Base-by-base conservation (phyloP, 768 basidiomycete genomes). In the Tricholoma hemisulphureum region DNA sequence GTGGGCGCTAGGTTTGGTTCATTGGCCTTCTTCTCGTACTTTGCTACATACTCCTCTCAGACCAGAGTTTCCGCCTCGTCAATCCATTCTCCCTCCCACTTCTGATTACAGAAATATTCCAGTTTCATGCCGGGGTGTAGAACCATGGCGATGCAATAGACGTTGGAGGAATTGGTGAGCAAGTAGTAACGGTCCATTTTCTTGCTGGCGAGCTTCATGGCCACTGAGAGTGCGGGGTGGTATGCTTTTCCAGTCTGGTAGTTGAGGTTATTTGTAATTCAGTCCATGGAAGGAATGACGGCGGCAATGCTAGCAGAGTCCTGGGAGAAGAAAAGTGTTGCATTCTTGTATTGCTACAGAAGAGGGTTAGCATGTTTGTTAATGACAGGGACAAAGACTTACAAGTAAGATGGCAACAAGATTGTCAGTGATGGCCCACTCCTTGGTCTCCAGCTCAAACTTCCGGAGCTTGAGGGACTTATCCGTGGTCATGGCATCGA, bases 51-150 rank as follows among this genome's bases (percentile, higher is more conserved):
- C 21, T 29, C 61, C 3, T 56, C 14, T 6, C 34, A 16, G 14
- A 35, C 34, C 34, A 35, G 34, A 35, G 8, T 35, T 35, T 14
- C 39, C 6, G 39, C 39, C 11, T 20, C 6, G n/a, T 20, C 39
- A n/a, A n/a, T 20, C 18, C 39, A n/a, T 41, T n/a, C n/a, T n/a
- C n/a, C n/a, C n/a, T n/a, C n/a, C n/a, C n/a, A n/a, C n/a, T n/a
- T n/a, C n/a, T n/a, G 48, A 9, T 60, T 52, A 1, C 56, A 54
- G 61, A 75, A 74, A 56, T 75, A 76, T 18, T 61, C 56, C 3
- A 73, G 65, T 58, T 75, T 75, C 61, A 75, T 64, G 0, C 59
- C 51, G 0, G 72, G 73, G 54, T 75, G 72, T 3, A 75, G 66
- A 13, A 75, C 73, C 65, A 72, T 67, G 4, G 68, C 68, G 50